Evolutionary conservation across 495 filamentous ascomycete species (phyloP), one percentile per base, ranked within the genome.

Genomic region (Penicillium macrosclerotiorum): DNA sequence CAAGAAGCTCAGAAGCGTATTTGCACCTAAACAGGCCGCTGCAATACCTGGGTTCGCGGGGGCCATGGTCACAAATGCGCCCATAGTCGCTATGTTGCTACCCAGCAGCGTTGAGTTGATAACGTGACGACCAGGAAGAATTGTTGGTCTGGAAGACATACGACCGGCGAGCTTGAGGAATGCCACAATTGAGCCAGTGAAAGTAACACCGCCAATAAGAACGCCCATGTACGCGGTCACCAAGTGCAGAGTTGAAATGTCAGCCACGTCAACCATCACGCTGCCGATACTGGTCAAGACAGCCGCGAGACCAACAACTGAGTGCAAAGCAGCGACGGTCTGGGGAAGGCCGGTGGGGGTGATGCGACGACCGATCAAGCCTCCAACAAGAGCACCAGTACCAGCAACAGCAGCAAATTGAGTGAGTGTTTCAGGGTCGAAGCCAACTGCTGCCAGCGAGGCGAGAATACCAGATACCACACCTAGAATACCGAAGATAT

Each of bases 201-300:
- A 92, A 1, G 88, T 92, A 30, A 92, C 79, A 44, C 88, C 88
- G 33, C 75, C 85, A 44, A 92, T 89, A 0, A 92, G 65, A 9
- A 92, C 86, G 35, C 88, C 88, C 5, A 90, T 62, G 50, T 92
- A 92, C 0, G 82, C 88, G 8, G 85, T 84, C 18, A 90, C 84
- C 57, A 92, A 71, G 53, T 92, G 86, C 3, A 92, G 69, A 5
- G 79, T 86, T 5, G 85, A 76, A 13, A 89, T 75, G 40, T 89
- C 68, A 6, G 67, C 65, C 13, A 88, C 70, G 29, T 81, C 74
- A 19, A 79, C 82, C 77, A 92, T 76, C 13, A 90, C 86, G 49
- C 85, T 89, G 27, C 86, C 88, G 45, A 89, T 84, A 60, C 85
- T 89, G 20, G 88, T 92, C 50, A 92, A 60, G 8, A 92, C 88